Evolutionary conservation across 75 land plant species (phyloP).

Genomic region (Cunninghamia lanceolata): DNA sequence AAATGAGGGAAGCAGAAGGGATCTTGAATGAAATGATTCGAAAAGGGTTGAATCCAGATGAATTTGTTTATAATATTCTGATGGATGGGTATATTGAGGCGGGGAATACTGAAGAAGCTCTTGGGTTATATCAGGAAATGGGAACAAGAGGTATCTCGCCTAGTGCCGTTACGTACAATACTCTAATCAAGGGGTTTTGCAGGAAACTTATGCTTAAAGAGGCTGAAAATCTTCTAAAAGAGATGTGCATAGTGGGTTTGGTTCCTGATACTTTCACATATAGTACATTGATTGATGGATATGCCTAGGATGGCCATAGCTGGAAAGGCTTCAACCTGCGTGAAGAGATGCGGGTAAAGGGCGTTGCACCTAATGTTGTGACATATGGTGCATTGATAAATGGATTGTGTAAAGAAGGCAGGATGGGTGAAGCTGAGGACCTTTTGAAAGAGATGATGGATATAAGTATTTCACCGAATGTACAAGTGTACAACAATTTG

Average conservation of each 20-base stretch:
- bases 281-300: slow-evolving; percentile 54
- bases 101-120: slow-evolving; percentile 32
- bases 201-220: slow-evolving; percentile 37
- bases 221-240: slow-evolving; percentile 40
- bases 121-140: slow-evolving; percentile 30
- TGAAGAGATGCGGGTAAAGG: slow-evolving; percentile 37
- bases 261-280: slow-evolving; percentile 49
- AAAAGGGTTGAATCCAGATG: slow-evolving; percentile 38
- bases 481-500: slow-evolving; percentile 48
- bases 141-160: slow-evolving; percentile 28
- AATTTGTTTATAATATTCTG: slow-evolving; percentile 40
- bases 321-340: slow-evolving; percentile 41
- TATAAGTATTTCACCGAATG: slow-evolving; percentile 38
- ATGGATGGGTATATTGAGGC: slow-evolving; percentile 36
- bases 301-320: slow-evolving; percentile 30
- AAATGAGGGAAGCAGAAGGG: slow-evolving; percentile 42
- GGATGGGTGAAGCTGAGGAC: slow-evolving; percentile 49
- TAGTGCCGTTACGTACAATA: slow-evolving; percentile 42
- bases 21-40: slow-evolving; percentile 31
- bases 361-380: slow-evolving; percentile 40
- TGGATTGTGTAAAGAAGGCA: slow-evolving; percentile 55
- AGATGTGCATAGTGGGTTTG: slow-evolving; percentile 58
- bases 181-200: slow-evolving; percentile 58
- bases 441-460: slow-evolving; percentile 36
- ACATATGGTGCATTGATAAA: slow-evolving; percentile 53